These are phyloP conservation scores for Diatrype stigma DNA, from an alignment of 2,329 filamentous ascomycete species.

Conservation along the genomic window DNA sequence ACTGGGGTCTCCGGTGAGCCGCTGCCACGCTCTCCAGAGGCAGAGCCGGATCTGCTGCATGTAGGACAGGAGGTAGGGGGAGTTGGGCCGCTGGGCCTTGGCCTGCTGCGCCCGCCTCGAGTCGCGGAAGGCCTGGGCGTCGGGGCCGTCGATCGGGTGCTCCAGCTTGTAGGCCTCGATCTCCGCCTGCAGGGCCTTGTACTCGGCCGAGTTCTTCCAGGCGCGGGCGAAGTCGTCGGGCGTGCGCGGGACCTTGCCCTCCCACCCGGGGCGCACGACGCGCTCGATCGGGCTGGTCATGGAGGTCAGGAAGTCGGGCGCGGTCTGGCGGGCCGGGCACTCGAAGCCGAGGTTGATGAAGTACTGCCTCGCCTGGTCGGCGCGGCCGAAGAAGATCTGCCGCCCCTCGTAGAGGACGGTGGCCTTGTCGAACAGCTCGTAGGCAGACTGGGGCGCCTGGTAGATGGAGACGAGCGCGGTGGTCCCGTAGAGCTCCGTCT, in stretches of 20 bases:
- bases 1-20: conserved; percentile 72
- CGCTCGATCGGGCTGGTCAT: conserved; percentile 60
- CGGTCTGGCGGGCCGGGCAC: conserved; percentile 63
- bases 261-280: conserved; percentile 50
- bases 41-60: conserved; percentile 73
- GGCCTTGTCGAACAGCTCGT: conserved; percentile 61
- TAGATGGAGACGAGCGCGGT: conserved; percentile 71
- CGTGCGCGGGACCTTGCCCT: conserved; percentile 53
- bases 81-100: conserved; percentile 58
- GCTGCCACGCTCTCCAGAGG: conserved; percentile 73
- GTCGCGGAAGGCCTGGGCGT: conserved; percentile 54
- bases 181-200: conserved; percentile 46
- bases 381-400: conserved; percentile 60
- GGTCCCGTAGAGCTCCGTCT: conserved; percentile 62
- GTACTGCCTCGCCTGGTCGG: conserved; percentile 57
- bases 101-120: conserved; percentile 52
- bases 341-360: conserved; percentile 65
- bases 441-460: conserved; percentile 61
- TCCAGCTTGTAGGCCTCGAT: conserved; percentile 51
- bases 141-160: conserved; percentile 52
- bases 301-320: conserved; percentile 68
- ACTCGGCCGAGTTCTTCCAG: conserved; percentile 54
- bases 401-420: conserved; percentile 56
- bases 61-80: conserved; percentile 80
- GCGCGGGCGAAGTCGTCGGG: conserved; percentile 57